Percentiles rank a stretch among this genome's conserved stretches.
phyloP scores from a whole-genome alignment of 75 land plant species.

The Azolla pinnata region DNA sequence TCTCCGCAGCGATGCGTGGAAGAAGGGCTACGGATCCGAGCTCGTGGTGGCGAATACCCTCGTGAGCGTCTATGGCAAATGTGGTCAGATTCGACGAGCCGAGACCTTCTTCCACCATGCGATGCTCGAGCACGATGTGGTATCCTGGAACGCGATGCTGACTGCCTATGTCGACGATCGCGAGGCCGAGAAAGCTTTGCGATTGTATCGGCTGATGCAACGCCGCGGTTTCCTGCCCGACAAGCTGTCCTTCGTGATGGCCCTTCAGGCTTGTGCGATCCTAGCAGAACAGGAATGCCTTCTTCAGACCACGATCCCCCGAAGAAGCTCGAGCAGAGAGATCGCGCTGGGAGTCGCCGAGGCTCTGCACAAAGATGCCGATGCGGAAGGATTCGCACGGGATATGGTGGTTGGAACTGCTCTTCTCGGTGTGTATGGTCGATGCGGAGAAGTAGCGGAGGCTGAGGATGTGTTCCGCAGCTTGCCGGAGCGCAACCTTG shows the following conservation, averaged over 20 bases:
- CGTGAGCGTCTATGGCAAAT: constrained; percentile 5
- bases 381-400: not conserved
- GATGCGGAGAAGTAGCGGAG: not conserved
- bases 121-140: not conserved
- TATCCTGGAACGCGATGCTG: constrained; percentile 6
- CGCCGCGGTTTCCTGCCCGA: not conserved
- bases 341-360: not conserved
- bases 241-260: not conserved
- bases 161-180: not conserved
- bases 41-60: constrained; percentile 3
- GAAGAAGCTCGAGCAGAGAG: no score
- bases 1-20: not conserved
- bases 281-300: not conserved
- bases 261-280: constrained; percentile 8
- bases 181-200: not conserved
- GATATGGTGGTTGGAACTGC: constrained; percentile 2
- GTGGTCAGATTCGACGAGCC: not conserved
- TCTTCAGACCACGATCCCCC: no score
- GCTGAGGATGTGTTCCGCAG: not conserved
- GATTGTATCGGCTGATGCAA: constrained; percentile 5
- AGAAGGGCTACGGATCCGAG: not conserved
- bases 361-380: constrained; percentile 1
- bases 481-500: constrained; percentile 4
- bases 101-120: not conserved
- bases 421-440: constrained; percentile 4